phyloP scores from a whole-genome alignment of 2,329 filamentous ascomycete genomes.

The Zymoseptoria ardabiliae region DNA sequence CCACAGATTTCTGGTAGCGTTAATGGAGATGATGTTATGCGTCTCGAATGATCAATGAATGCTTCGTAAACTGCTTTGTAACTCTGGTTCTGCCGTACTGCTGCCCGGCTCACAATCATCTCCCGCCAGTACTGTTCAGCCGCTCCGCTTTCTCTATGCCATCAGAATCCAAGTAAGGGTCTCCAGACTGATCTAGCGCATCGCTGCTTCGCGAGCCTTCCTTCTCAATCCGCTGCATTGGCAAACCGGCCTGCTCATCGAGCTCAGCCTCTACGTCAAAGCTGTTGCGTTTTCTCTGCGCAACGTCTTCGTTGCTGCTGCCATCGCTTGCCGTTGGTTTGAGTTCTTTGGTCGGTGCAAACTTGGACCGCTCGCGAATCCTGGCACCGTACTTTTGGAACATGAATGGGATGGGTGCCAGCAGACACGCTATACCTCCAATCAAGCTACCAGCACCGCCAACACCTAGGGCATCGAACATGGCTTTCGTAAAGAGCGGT shows the following conservation, averaged over 20 bases:
- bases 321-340: background rate
- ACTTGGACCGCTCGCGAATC: conserved; percentile 10
- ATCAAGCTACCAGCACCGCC: conserved; percentile 33
- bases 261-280: conserved; percentile 5
- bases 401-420: conserved; percentile 26
- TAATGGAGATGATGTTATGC: background rate
- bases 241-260: conserved; percentile 4
- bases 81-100: background rate
- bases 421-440: conserved; percentile 36
- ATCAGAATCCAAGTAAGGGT: conserved; percentile 13
- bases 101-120: background rate
- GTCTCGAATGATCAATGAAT: background rate
- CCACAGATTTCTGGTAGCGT: background rate
- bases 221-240: conserved; percentile 1
- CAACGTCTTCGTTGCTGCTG: background rate
- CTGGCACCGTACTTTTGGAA: conserved; percentile 13
- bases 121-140: background rate
- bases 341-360: conserved; percentile 10
- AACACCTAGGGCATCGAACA: conserved; percentile 27
- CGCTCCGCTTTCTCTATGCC: conserved; percentile 13
- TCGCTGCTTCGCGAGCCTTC: background rate
- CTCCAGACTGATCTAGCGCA: background rate
- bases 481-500: conserved; percentile 12
- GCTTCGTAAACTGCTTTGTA: background rate
- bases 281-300: background rate